These are phyloP conservation scores for Teunomyces aglyptinius DNA, from an alignment of 805 yeast genomes.

Conservation along the genomic window DNA sequence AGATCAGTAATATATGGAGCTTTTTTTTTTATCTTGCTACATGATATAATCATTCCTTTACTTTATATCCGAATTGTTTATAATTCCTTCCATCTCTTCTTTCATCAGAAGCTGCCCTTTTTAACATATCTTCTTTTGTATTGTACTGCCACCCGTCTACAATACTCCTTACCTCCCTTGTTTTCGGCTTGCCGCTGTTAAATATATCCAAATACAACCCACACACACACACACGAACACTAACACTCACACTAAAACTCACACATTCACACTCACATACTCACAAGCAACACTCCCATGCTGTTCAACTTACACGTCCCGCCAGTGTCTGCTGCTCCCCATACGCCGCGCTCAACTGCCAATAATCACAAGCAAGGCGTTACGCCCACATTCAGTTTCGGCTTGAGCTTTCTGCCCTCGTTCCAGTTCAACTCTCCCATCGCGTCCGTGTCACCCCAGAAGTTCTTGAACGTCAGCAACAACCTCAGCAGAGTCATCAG, in stretches of 20 bases:
- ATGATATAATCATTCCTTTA: neutral
- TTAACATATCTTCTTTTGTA: no score
- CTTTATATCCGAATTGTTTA: neutral
- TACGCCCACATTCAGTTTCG: constrained; percentile 38
- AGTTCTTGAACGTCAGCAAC: constrained; percentile 26
- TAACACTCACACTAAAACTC: neutral
- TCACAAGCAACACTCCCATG: neutral
- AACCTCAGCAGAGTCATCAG: constrained; percentile 15
- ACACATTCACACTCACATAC: neutral
- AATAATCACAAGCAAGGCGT: constrained; percentile 4
- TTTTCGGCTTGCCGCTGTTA: no score
- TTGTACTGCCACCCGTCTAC: no score
- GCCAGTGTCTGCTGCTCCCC: neutral
- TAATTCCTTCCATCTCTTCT: no score
- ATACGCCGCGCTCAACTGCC: constrained; percentile 6
- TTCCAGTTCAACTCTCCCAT: constrained; percentile 39
- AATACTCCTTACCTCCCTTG: no score
- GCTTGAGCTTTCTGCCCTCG: constrained; percentile 44
- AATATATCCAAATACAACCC: neutral
- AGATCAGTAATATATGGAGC: constrained; percentile 1
- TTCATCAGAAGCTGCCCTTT: no score
- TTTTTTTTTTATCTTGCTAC: neutral
- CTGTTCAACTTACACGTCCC: constrained; percentile 4
- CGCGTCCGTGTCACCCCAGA: constrained; percentile 33
- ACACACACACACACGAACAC: neutral